Percentiles rank a stretch among this genome's conserved stretches.
Evolutionary conservation across 352 stramenopile genomes (phyloP).

Genomic region (Globisporangium solare): DNA sequence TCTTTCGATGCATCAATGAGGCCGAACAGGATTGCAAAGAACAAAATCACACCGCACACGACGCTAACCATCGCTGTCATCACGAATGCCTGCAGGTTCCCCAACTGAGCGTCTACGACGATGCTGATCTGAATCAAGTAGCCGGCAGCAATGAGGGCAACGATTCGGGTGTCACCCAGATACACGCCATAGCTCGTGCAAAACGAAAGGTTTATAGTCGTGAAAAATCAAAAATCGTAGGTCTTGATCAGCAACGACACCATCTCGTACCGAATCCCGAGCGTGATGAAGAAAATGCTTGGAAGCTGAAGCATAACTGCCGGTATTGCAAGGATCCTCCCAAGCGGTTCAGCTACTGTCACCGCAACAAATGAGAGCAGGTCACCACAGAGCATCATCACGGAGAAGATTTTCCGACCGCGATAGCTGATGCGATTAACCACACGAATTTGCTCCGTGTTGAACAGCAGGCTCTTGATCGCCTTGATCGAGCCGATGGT

Average conservation of each 20-base stretch:
- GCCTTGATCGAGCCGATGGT: conserved; percentile 23
- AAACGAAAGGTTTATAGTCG: conserved; percentile 25
- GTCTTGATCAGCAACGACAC: conserved; percentile 19
- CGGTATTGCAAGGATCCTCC: conserved; percentile 15
- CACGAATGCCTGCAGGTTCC: conserved; percentile 16
- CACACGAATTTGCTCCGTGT: conserved; percentile 5
- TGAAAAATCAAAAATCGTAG: conserved; percentile 34
- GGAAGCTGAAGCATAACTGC: conserved; percentile 20
- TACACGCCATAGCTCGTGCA: conserved; percentile 15
- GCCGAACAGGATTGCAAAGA: conserved; percentile 18
- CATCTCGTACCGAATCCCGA: conserved; percentile 23
- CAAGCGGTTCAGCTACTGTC: conserved; percentile 4
- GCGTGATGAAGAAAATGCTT: conserved; percentile 20
- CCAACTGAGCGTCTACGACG: conserved; percentile 20
- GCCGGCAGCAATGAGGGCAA: conserved; percentile 15
- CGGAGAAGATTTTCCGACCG: conserved; percentile 11
- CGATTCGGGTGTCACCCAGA: conserved; percentile 18
- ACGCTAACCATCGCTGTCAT: conserved; percentile 18
- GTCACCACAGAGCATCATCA: conserved; percentile 18
- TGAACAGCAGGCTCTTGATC: conserved; percentile 22
- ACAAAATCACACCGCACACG: conserved; percentile 12
- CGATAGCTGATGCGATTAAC: conserved; percentile 16
- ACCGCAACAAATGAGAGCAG: conserved; percentile 19
- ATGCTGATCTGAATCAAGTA: conserved; percentile 26
- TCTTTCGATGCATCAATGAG: conserved; percentile 16